These are phyloP conservation scores for Paramyrothecium sp. DNA, from an alignment of 2,329 filamentous ascomycete species.

Conservation along the genomic window DNA sequence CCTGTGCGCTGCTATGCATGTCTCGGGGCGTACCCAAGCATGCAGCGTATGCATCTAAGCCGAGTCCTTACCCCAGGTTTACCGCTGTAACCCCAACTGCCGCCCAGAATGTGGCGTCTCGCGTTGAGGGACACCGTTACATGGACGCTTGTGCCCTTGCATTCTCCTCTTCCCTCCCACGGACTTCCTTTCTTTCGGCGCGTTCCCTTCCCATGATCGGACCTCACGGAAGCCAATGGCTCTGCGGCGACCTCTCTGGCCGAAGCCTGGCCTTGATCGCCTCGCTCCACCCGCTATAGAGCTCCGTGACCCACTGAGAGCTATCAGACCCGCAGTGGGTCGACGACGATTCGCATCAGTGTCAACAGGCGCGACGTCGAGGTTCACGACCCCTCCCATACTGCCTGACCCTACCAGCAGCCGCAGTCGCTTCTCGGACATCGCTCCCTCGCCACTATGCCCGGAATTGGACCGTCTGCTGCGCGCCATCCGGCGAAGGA, in stretches of 20 bases:
- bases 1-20: not conserved
- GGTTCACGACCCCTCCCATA: not conserved
- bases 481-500: conserved; percentile 26
- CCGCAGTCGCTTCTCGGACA: too few relatives aligned
- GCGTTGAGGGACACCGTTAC: not conserved
- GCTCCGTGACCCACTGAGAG: conserved; percentile 19
- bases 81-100: conserved; percentile 2
- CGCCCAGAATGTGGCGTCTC: not conserved
- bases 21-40: not conserved
- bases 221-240: conserved; percentile 20
- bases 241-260: conserved; percentile 21
- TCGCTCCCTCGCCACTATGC: not conserved
- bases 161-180: not conserved
- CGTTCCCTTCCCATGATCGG: not conserved
- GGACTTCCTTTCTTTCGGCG: not conserved
- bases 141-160: not conserved
- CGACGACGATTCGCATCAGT: conserved; percentile 21
- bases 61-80: conserved; percentile 8
- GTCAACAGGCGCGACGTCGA: conserved; percentile 4
- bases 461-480: conserved; percentile 24
- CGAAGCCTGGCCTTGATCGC: conserved; percentile 18
- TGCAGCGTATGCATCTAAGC: not conserved
- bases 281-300: conserved; percentile 14
- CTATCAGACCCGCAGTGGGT: conserved; percentile 16
- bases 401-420: too few relatives aligned